A percentile compares a stretch with the other conserved stretches of the same genome.
Conservation (phyloP, 228 moss, liverwort and hornwort genomes). For the Sphagnum fallax region DNA sequence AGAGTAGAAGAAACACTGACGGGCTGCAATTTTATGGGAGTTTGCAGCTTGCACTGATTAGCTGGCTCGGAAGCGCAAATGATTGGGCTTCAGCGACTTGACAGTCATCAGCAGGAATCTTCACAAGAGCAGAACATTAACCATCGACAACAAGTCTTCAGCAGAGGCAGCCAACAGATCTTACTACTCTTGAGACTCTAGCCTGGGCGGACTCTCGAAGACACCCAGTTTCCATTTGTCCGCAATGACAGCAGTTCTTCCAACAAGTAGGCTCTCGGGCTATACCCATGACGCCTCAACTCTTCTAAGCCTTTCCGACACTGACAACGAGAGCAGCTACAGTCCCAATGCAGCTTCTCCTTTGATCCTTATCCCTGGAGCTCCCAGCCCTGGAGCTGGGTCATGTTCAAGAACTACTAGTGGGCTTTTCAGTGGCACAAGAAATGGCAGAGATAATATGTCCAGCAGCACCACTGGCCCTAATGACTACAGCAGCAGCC, state of each 20-base stretch:
- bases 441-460: neutral
- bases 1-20: too few species aligned
- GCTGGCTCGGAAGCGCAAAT: too few species aligned
- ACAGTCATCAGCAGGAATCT: too few species aligned
- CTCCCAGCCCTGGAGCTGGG: neutral
- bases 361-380: slow-evolving; percentile 16
- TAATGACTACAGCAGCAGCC: slow-evolving; percentile 17
- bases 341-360: slow-evolving; percentile 46
- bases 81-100: too few species aligned
- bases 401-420: slow-evolving; percentile 12
- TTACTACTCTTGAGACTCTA: too few species aligned
- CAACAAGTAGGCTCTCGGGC: slow-evolving; percentile 21
- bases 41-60: too few species aligned
- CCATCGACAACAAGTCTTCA: too few species aligned
- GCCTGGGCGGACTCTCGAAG: too few species aligned
- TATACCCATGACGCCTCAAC: slow-evolving; percentile 20
- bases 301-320: slow-evolving; percentile 41
- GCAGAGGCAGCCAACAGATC: too few species aligned
- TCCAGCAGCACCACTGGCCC: slow-evolving; percentile 9
- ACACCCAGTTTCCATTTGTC: too few species aligned
- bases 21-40: too few species aligned
- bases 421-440: slow-evolving; percentile 12
- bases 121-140: too few species aligned
- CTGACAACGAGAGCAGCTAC: slow-evolving; percentile 45
- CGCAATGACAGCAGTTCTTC: slow-evolving; percentile 32